Percentiles rank a stretch among this genome's conserved stretches.
Evolutionary conservation across 441 rosid genomes (phyloP).

Genomic region (Arabidopsis lyrata): DNA sequence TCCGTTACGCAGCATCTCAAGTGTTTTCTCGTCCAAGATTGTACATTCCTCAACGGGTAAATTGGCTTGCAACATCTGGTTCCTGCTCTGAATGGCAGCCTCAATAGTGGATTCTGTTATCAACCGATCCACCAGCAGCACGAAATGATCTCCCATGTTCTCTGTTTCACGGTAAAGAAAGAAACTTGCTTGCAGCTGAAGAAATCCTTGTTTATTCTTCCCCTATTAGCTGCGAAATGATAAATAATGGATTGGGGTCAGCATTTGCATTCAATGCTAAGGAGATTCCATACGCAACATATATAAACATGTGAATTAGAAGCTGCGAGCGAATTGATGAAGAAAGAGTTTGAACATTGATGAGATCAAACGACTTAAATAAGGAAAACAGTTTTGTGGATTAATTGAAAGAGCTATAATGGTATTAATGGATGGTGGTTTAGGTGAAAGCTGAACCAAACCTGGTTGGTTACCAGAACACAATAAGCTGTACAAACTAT

Average conservation of each 20-base stretch:
- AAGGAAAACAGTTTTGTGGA: too few species aligned
- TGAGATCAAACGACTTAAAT: too few species aligned
- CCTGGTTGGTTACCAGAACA: constrained; percentile 28
- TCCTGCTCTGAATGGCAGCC: constrained; percentile 88
- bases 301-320: constrained; percentile 35
- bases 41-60: constrained; percentile 46
- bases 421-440: background rate
- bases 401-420: too few species aligned
- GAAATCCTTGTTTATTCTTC: constrained; percentile 12
- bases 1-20: constrained; percentile 52
- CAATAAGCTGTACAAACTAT: constrained; percentile 25
- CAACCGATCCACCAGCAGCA: constrained; percentile 85
- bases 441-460: constrained; percentile 41
- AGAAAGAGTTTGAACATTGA: too few species aligned
- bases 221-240: constrained; percentile 44
- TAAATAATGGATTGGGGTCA: constrained; percentile 46
- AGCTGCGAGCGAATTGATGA: too few species aligned
- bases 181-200: constrained; percentile 35
- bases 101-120: constrained; percentile 87
- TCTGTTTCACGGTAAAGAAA: constrained; percentile 32
- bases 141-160: constrained; percentile 91
- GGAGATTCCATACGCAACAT: constrained; percentile 32
- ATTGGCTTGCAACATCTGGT: constrained; percentile 55
- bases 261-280: constrained; percentile 21
- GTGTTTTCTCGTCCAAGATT: constrained; percentile 38